phyloP scores from a whole-genome alignment of 257 asterid genomes.

The Solanum lignicaule region DNA sequence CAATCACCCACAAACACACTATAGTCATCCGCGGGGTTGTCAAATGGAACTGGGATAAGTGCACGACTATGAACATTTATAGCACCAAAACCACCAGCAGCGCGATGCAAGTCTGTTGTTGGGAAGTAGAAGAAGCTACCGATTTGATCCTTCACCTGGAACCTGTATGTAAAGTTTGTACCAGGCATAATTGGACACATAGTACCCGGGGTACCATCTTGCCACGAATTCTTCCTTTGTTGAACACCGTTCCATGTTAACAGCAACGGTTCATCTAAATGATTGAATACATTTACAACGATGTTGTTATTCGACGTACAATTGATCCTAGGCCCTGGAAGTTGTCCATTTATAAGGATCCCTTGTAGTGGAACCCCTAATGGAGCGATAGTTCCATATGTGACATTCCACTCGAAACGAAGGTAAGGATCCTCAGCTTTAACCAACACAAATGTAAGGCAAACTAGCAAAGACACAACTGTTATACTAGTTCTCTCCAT shows the following conservation, averaged over 20 bases:
- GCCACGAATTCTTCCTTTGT: slow-evolving; percentile 11
- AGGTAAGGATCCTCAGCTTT: slow-evolving; percentile 2
- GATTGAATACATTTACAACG: neutral
- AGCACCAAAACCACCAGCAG: slow-evolving; percentile 3
- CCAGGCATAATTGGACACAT: slow-evolving; percentile 11
- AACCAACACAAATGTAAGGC: neutral
- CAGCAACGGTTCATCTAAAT: slow-evolving; percentile 1
- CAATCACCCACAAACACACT: slow-evolving; percentile 1
- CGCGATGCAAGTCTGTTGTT: neutral
- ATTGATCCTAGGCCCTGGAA: neutral
- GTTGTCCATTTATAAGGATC: neutral
- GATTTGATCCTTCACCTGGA: slow-evolving; percentile 8
- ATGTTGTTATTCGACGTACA: slow-evolving; percentile 1
- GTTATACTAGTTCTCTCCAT: neutral
- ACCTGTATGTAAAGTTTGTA: slow-evolving; percentile 1
- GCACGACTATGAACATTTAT: neutral
- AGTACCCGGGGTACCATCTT: slow-evolving; percentile 8
- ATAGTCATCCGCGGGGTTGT: neutral
- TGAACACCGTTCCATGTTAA: slow-evolving; percentile 3
- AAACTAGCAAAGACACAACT: neutral
- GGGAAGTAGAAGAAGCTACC: slow-evolving; percentile 6
- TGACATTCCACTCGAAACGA: neutral
- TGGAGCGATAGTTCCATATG: slow-evolving; percentile 1
- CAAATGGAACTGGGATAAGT: slow-evolving; percentile 5
- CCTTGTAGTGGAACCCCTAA: slow-evolving; percentile 7